Percentiles rank a stretch among this genome's conserved stretches.
Evolutionary conservation across 2,329 filamentous ascomycete genomes (phyloP).

Genomic region (Penicillium sp.): DNA sequence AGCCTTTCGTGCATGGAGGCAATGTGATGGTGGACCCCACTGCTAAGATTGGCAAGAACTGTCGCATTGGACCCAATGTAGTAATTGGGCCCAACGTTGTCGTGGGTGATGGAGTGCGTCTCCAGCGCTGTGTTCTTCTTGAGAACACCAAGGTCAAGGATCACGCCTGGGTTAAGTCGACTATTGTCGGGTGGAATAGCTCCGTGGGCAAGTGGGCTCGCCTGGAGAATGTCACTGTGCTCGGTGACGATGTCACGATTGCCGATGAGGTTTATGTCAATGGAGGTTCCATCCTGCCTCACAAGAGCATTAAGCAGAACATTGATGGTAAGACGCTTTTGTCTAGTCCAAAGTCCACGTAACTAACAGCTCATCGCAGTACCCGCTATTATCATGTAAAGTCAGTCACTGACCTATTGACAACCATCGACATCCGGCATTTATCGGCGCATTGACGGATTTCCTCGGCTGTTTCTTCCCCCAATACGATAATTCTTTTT

Average conservation of each 20-base stretch:
- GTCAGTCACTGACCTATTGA: not conserved
- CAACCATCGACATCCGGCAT: constrained; percentile 2
- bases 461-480: not conserved
- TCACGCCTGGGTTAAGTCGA: constrained; percentile 98
- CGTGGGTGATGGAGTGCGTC: constrained; percentile 85
- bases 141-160: constrained; percentile 93
- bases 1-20: constrained; percentile 82
- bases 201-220: constrained; percentile 92
- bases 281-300: constrained; percentile 87
- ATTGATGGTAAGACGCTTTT: constrained; percentile 64
- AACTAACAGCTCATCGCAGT: constrained; percentile 26
- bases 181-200: constrained; percentile 98
- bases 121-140: constrained; percentile 89
- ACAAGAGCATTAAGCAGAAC: constrained; percentile 99
- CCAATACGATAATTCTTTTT: constrained; percentile 3
- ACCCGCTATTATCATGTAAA: constrained; percentile 48
- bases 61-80: constrained; percentile 95
- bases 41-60: constrained; percentile 97
- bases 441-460: constrained; percentile 7
- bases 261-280: constrained; percentile 99
- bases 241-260: constrained; percentile 96
- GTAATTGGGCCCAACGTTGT: constrained; percentile 91
- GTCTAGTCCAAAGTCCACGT: not conserved
- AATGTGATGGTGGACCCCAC: constrained; percentile 94
- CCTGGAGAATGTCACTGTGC: constrained; percentile 94